Percentiles rank a stretch among this genome's conserved stretches.
Conservation (phyloP, 2,329 filamentous ascomycete genomes). For the Monilinia fructicola region DNA sequence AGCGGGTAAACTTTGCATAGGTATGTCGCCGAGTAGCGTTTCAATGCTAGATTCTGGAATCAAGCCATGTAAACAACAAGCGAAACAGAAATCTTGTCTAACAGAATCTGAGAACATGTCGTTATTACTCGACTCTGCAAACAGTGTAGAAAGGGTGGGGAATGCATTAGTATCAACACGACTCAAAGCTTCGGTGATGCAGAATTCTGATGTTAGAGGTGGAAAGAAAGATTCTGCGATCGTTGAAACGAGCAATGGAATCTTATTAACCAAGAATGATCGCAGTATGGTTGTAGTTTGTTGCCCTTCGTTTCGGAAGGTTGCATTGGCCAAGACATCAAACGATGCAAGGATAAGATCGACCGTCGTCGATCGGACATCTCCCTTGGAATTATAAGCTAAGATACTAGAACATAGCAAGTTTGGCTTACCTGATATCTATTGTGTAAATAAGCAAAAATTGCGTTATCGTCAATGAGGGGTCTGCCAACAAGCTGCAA, state of each 20-base stretch:
- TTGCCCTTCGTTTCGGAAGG: slow-evolving; percentile 65
- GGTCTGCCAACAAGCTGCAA: slow-evolving; percentile 76
- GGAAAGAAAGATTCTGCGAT: slow-evolving; percentile 58
- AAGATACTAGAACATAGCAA: not conserved
- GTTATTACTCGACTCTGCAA: slow-evolving; percentile 54
- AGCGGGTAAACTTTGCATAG: slow-evolving; percentile 74
- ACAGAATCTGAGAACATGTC: slow-evolving; percentile 64
- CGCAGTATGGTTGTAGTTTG: slow-evolving; percentile 70
- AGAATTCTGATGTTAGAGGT: slow-evolving; percentile 59
- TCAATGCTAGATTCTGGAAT: slow-evolving; percentile 77
- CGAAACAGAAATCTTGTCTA: slow-evolving; percentile 80
- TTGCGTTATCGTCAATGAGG: slow-evolving; percentile 73
- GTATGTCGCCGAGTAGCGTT: slow-evolving; percentile 77
- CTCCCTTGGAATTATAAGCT: slow-evolving; percentile 54
- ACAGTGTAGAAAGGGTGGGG: slow-evolving; percentile 63
- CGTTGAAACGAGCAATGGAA: slow-evolving; percentile 60
- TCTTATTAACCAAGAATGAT: slow-evolving; percentile 79
- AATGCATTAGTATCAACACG: slow-evolving; percentile 63
- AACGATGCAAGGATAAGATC: slow-evolving; percentile 88
- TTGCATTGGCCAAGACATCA: slow-evolving; percentile 82
- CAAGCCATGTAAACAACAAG: slow-evolving; percentile 85
- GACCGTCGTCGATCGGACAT: slow-evolving; percentile 73
- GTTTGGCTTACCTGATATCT: slow-evolving; percentile 68
- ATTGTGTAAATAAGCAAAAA: slow-evolving; percentile 80
- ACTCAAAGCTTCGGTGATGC: slow-evolving; percentile 64